A percentile compares a stretch with the other conserved stretches of the same genome.
These are phyloP conservation scores for Carnegiea gigantea DNA, from an alignment of 179 eudicot genomes.

Conservation along the genomic window DNA sequence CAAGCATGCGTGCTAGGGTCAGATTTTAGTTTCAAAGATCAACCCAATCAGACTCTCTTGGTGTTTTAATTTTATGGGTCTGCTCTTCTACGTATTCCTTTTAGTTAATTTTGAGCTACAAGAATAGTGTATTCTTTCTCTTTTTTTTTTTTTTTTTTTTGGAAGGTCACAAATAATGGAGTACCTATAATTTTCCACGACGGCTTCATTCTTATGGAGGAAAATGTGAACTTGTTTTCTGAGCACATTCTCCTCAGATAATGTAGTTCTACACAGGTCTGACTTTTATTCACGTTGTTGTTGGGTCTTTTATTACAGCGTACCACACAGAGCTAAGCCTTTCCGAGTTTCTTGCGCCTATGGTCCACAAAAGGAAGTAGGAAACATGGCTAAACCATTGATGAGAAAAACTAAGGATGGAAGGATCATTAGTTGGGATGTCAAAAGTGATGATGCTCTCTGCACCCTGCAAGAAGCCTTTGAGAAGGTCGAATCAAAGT, in stretches of 20 bases:
- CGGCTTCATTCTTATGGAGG: not conserved
- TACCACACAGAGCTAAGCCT: constrained; percentile 55
- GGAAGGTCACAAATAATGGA: not conserved
- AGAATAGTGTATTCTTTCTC: too few relatives aligned
- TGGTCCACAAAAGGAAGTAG: constrained; percentile 67
- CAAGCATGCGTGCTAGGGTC: too few relatives aligned
- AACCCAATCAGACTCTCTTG: too few relatives aligned
- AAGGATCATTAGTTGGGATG: constrained; percentile 58
- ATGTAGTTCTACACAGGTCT: too few relatives aligned
- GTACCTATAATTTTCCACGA: not conserved
- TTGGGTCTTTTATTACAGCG: constrained; percentile 36
- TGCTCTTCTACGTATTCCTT: too few relatives aligned
- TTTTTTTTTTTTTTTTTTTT: not conserved
- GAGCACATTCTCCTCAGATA: too few relatives aligned
- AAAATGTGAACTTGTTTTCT: not conserved
- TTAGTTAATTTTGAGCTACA: too few relatives aligned
- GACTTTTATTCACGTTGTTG: too few relatives aligned
- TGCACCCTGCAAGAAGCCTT: constrained; percentile 85
- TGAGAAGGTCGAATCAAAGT: constrained; percentile 47
- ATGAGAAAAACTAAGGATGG: constrained; percentile 73
- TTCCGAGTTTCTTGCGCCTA: constrained; percentile 56
- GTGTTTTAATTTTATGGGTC: too few relatives aligned
- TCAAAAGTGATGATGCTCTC: constrained; percentile 55
- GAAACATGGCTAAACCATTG: constrained; percentile 47
- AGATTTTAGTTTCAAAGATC: too few relatives aligned